A percentile compares a stretch with the other conserved stretches of the same genome.
phyloP scores from a whole-genome alignment of 352 stramenopile species.

The Halophytophthora batemanensis region DNA sequence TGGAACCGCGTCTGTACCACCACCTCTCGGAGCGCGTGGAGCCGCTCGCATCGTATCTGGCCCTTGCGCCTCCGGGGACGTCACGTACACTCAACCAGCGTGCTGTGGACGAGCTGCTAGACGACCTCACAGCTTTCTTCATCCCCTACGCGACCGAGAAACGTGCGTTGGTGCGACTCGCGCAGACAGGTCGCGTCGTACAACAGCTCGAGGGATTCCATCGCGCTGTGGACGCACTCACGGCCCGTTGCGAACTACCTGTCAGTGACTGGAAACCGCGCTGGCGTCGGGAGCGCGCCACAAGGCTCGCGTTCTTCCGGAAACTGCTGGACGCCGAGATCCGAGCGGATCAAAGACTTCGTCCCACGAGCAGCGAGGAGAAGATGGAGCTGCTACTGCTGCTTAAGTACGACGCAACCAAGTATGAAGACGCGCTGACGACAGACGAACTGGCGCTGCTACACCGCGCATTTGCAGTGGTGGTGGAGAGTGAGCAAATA shows the following conservation, averaged over 20 bases:
- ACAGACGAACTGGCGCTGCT: slow-evolving; percentile 19
- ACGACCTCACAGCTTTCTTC: slow-evolving; percentile 29
- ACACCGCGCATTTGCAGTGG: slow-evolving; percentile 21
- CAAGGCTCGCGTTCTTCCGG: slow-evolving; percentile 26
- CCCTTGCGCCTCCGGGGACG: too few species aligned
- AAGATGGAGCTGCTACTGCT: slow-evolving; percentile 28
- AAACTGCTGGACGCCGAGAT: slow-evolving; percentile 19
- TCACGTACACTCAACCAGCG: too few species aligned
- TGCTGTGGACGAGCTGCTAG: slow-evolving; percentile 21
- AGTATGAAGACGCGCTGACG: slow-evolving; percentile 27
- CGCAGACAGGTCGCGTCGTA: slow-evolving; percentile 29
- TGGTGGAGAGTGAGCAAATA: slow-evolving; percentile 10
- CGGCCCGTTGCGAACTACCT: slow-evolving; percentile 19
- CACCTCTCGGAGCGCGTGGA: too few species aligned
- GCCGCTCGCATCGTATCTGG: too few species aligned
- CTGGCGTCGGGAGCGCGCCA: slow-evolving; percentile 29
- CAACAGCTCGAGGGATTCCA: slow-evolving; percentile 32
- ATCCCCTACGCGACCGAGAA: slow-evolving; percentile 21
- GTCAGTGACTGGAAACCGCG: slow-evolving; percentile 25
- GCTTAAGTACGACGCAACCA: slow-evolving; percentile 18
- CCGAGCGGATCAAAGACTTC: slow-evolving; percentile 5
- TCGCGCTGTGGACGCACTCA: slow-evolving; percentile 27
- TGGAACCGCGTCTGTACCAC: too few species aligned
- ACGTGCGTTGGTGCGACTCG: slow-evolving; percentile 26
- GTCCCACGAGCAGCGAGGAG: too few species aligned